Conservation (phyloP, 768 basidiomycete species). For the Jaapia argillacea region DNA sequence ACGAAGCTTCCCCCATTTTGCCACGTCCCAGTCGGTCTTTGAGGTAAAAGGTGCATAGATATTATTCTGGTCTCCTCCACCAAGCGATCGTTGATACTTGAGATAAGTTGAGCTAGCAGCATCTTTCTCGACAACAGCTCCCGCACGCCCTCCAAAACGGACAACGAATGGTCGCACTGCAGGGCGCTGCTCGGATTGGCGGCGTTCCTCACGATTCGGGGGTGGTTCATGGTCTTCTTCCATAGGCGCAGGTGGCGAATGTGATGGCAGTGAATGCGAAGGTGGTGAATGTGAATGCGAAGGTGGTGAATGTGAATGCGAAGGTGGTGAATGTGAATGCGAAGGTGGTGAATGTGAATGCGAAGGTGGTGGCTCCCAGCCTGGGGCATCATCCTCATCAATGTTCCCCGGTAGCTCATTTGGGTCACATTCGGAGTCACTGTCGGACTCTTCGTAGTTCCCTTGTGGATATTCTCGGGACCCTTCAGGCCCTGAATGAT, state of each 20-base stretch:
- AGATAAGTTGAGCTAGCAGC: background rate
- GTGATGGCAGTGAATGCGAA: too few relatives aligned
- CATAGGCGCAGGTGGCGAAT: too few relatives aligned
- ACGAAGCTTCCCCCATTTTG: constrained; percentile 3
- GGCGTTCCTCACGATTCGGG: too few relatives aligned
- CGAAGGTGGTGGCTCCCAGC: background rate
- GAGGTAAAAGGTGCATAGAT: constrained; percentile 13
- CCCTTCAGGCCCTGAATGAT: too few relatives aligned
- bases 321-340: too few relatives aligned
- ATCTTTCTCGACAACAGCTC: background rate
- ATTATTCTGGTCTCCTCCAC: background rate
- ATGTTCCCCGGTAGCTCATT: background rate
- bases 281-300: too few relatives aligned
- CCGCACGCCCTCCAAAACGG: background rate
- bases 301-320: too few relatives aligned
- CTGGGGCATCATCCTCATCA: background rate
- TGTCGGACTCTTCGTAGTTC: background rate
- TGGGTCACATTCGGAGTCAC: background rate
- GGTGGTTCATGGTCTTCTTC: too few relatives aligned
- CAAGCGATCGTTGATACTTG: background rate
- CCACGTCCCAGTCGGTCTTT: background rate
- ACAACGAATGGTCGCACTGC: background rate
- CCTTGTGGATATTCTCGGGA: background rate
- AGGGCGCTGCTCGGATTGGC: background rate
- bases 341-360: background rate